These are phyloP conservation scores for Citrullus mucosospermus DNA, from an alignment of 306 rosid species.

Conservation along the genomic window DNA sequence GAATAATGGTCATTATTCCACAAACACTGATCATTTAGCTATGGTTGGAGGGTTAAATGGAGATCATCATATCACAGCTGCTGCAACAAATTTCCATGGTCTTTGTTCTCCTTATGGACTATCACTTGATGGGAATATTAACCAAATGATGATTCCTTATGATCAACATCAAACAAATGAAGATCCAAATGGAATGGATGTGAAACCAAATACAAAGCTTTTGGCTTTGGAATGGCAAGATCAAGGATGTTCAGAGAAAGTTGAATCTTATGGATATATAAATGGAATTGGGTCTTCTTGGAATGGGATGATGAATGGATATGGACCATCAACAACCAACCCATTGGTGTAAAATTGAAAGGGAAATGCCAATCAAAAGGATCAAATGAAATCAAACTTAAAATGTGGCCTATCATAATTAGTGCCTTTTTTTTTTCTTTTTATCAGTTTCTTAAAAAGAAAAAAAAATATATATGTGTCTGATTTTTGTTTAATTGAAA, in stretches of 20 bases:
- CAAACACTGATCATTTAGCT: conserved; percentile 26
- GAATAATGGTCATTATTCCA: conserved; percentile 19
- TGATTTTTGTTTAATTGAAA: neutral
- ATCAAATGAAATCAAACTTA: neutral
- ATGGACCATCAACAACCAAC: conserved; percentile 58
- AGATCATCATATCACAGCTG: conserved; percentile 3
- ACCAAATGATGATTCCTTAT: conserved; percentile 41
- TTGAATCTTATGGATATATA: conserved; percentile 41
- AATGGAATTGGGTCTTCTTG: conserved; percentile 62
- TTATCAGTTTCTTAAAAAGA: conserved; percentile 3
- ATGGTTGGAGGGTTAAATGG: conserved; percentile 30
- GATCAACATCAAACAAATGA: conserved; percentile 25
- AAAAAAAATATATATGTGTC: neutral
- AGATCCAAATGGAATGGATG: conserved; percentile 35
- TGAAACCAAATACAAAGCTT: conserved; percentile 70
- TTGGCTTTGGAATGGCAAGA: conserved; percentile 94
- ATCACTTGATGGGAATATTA: conserved; percentile 27
- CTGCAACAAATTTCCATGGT: conserved; percentile 33
- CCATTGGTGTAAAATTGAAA: conserved; percentile 31
- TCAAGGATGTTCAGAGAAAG: conserved; percentile 56
- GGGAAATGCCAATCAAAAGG: neutral
- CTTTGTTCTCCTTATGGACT: conserved; percentile 45
- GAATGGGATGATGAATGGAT: conserved; percentile 58
- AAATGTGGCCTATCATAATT: neutral
- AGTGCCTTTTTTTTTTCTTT: neutral